Evolutionary conservation across 2,329 filamentous ascomycete species (phyloP).

Genomic region (Pyrenophora graminea): DNA sequence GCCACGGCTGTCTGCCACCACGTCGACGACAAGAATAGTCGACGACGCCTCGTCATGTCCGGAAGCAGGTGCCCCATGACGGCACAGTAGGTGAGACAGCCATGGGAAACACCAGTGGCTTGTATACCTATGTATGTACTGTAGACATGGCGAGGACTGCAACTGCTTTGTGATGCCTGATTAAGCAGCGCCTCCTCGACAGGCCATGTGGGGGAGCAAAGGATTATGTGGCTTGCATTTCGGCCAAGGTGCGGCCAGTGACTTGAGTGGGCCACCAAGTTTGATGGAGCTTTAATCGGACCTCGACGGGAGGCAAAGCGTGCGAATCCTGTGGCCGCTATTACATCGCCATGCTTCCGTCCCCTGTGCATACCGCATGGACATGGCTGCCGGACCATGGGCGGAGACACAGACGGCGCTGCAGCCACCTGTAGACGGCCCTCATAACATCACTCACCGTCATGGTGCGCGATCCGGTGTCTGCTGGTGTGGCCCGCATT

Average conservation of each 20-base stretch:
- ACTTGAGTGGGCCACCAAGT: background rate
- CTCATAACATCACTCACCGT: constrained; percentile 14
- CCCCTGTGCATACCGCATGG: constrained; percentile 17
- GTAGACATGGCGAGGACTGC: constrained; percentile 5
- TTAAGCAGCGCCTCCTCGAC: constrained; percentile 27
- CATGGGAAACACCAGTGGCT: too few relatives aligned
- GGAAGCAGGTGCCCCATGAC: background rate
- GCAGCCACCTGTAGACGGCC: constrained; percentile 10
- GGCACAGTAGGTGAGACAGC: too few relatives aligned
- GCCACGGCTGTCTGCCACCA: too few relatives aligned
- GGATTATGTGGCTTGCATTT: constrained; percentile 8
- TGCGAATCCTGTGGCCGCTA: constrained; percentile 30
- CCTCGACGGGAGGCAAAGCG: constrained; percentile 5
- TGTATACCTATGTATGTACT: too few relatives aligned
- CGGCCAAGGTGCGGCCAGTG: constrained; percentile 18
- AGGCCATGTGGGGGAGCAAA: constrained; percentile 29
- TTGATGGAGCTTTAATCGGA: constrained; percentile 14
- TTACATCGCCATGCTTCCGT: constrained; percentile 26
- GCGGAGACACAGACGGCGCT: constrained; percentile 6
- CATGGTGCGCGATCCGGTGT: background rate
- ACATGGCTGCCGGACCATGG: background rate
- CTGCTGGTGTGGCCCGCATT: background rate
- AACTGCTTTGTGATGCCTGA: constrained; percentile 42
- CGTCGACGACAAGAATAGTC: too few relatives aligned
- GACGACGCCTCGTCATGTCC: constrained; percentile 1